These are phyloP conservation scores for Tubosaeta brunneosetosa DNA, from an alignment of 768 basidiomycete genomes.

Conservation along the genomic window DNA sequence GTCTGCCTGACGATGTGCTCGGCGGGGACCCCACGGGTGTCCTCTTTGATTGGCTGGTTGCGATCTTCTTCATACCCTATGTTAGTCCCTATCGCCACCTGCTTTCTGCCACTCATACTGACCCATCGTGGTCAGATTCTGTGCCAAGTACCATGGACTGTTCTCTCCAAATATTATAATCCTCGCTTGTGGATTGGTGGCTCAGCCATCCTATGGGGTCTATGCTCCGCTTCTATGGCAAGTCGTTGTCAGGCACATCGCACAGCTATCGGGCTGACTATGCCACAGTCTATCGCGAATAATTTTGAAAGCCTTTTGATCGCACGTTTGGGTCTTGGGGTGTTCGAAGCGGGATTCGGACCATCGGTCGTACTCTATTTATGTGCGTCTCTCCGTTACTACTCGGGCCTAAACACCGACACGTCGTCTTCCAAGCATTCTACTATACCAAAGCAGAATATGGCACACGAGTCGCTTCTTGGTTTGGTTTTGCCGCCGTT, in stretches of 20 bases:
- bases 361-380: conserved; percentile 31
- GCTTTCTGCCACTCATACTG: background rate
- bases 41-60: conserved; percentile 76
- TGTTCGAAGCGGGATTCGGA: conserved; percentile 34
- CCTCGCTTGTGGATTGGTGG: conserved; percentile 70
- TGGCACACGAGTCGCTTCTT: conserved; percentile 45
- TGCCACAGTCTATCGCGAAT: conserved; percentile 21
- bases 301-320: conserved; percentile 27
- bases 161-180: conserved; percentile 61
- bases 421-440: conserved; percentile 31
- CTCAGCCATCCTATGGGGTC: conserved; percentile 68
- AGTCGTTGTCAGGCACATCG: background rate
- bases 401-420: conserved; percentile 13
- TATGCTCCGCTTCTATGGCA: conserved; percentile 70
- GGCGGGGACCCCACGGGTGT: conserved; percentile 63
- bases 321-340: conserved; percentile 29
- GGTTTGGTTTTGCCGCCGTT: conserved; percentile 54
- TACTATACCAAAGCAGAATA: conserved; percentile 48
- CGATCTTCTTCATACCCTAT: conserved; percentile 77
- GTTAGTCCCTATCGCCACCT: conserved; percentile 33
- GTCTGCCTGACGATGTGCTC: conserved; percentile 59
- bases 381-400: conserved; percentile 11
- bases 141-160: conserved; percentile 63
- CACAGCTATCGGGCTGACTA: background rate
- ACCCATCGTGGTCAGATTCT: conserved; percentile 45